These are phyloP conservation scores for Cladorrhinum samala DNA, from an alignment of 495 filamentous ascomycete species.

Conservation along the genomic window DNA sequence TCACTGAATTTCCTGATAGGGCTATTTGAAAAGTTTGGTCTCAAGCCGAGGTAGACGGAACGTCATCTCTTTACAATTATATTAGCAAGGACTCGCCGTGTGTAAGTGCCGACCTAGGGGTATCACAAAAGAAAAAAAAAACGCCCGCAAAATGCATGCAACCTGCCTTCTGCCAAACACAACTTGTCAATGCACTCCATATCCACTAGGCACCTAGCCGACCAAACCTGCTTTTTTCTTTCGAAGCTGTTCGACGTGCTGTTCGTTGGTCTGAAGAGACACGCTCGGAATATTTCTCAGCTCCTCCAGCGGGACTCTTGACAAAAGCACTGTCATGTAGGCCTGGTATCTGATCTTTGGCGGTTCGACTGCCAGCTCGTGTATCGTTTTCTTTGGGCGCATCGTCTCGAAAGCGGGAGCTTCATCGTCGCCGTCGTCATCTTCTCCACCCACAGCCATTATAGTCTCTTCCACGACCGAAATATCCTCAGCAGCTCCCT, in stretches of 20 bases:
- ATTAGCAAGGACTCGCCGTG: too few relatives aligned
- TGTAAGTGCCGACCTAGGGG: too few relatives aligned
- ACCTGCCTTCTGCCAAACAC: neutral
- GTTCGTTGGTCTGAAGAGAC: conserved; percentile 34
- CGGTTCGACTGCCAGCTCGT: conserved; percentile 35
- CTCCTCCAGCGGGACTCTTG: conserved; percentile 46
- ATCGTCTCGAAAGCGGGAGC: conserved; percentile 56
- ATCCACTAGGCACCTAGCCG: conserved; percentile 2
- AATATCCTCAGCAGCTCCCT: too few relatives aligned
- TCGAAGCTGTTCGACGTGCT: conserved; percentile 19
- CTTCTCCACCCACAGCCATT: conserved; percentile 19
- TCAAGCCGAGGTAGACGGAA: too few relatives aligned
- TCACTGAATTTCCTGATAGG: too few relatives aligned
- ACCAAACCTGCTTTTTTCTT: conserved; percentile 16
- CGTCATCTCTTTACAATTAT: too few relatives aligned
- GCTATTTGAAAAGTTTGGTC: too few relatives aligned
- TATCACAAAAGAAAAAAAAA: too few relatives aligned
- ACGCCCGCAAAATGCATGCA: neutral
- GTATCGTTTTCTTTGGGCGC: conserved; percentile 32
- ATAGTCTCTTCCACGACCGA: conserved; percentile 36
- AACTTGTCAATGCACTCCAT: neutral
- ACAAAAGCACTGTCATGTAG: conserved; percentile 56
- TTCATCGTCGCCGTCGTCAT: conserved; percentile 39
- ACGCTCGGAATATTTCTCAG: conserved; percentile 29
- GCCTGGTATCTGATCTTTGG: conserved; percentile 26